phyloP scores from a whole-genome alignment of 805 yeast genomes.

The Scheffersomyces ergatensis region DNA sequence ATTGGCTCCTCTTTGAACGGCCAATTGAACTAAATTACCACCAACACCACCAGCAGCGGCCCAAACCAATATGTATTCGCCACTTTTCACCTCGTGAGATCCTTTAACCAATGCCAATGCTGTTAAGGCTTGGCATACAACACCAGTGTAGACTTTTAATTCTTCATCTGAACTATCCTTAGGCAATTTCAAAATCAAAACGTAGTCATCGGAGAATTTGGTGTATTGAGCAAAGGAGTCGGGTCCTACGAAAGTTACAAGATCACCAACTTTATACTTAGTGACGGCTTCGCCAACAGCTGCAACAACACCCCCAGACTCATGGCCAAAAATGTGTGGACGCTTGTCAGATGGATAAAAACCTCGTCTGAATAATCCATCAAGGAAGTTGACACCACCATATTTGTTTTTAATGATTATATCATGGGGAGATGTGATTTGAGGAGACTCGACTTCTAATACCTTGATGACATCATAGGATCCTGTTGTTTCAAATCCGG shows the following conservation, averaged over 20 bases:
- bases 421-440: conserved; percentile 47
- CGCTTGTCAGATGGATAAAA: conserved; percentile 53
- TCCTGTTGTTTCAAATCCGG: conserved; percentile 56
- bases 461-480: conserved; percentile 53
- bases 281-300: conserved; percentile 60
- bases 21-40: conserved; percentile 62
- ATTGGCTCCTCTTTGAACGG: conserved; percentile 63
- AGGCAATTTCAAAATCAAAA: conserved; percentile 48
- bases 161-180: conserved; percentile 42
- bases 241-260: conserved; percentile 55
- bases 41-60: conserved; percentile 99
- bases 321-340: conserved; percentile 73
- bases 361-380: conserved; percentile 79
- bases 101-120: conserved; percentile 69
- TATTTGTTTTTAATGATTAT: conserved; percentile 70
- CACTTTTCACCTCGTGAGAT: conserved; percentile 63
- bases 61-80: conserved; percentile 72
- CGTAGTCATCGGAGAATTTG: conserved; percentile 34
- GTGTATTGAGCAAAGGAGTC: conserved; percentile 74
- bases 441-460: conserved; percentile 56
- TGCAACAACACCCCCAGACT: conserved; percentile 69
- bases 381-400: conserved; percentile 82
- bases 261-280: conserved; percentile 63
- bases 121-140: conserved; percentile 72
- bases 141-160: conserved; percentile 57